Evolutionary conservation across 2,329 filamentous ascomycete genomes (phyloP).

Genomic region (Cladosporium cucumerinum): DNA sequence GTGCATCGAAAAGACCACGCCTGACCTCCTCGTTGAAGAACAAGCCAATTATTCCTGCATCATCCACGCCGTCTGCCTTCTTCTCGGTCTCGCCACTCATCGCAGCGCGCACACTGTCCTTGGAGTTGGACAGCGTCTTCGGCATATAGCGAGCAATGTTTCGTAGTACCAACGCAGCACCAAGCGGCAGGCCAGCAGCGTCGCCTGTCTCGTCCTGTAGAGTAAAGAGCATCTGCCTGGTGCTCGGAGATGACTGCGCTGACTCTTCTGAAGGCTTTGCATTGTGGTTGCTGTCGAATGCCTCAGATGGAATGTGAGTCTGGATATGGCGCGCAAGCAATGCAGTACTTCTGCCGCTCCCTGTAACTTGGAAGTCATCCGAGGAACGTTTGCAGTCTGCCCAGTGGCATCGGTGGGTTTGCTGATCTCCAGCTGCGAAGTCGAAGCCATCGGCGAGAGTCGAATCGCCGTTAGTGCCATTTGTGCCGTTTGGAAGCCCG

Average conservation of each 20-base stretch:
- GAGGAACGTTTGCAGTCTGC: conserved; percentile 59
- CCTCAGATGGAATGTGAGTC: conserved; percentile 57
- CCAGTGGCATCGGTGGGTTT: conserved; percentile 63
- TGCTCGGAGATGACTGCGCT: background rate
- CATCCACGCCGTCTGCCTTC: conserved; percentile 14
- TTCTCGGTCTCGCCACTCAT: conserved; percentile 13
- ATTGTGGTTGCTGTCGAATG: conserved; percentile 27
- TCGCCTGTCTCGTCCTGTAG: conserved; percentile 50
- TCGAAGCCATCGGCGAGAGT: conserved; percentile 25
- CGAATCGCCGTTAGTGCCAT: conserved; percentile 17
- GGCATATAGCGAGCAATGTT: conserved; percentile 63
- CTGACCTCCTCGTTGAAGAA: conserved; percentile 26
- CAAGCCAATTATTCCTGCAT: conserved; percentile 20
- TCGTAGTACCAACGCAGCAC: conserved; percentile 70
- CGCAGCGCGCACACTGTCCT: conserved; percentile 14
- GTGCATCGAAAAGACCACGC: conserved; percentile 26
- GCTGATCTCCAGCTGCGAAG: conserved; percentile 31
- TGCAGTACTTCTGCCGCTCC: conserved; percentile 22
- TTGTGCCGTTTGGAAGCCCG: conserved; percentile 19
- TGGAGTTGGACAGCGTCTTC: conserved; percentile 18
- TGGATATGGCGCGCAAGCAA: conserved; percentile 56
- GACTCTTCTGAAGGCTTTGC: background rate
- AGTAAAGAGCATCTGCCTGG: conserved; percentile 36
- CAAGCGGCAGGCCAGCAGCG: conserved; percentile 74
- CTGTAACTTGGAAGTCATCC: conserved; percentile 25